Percentiles rank a stretch among this genome's conserved stretches.
These are phyloP conservation scores for Sporisorium reilianum DNA, from an alignment of 1,284 basidiomycete species.

Conservation along the genomic window DNA sequence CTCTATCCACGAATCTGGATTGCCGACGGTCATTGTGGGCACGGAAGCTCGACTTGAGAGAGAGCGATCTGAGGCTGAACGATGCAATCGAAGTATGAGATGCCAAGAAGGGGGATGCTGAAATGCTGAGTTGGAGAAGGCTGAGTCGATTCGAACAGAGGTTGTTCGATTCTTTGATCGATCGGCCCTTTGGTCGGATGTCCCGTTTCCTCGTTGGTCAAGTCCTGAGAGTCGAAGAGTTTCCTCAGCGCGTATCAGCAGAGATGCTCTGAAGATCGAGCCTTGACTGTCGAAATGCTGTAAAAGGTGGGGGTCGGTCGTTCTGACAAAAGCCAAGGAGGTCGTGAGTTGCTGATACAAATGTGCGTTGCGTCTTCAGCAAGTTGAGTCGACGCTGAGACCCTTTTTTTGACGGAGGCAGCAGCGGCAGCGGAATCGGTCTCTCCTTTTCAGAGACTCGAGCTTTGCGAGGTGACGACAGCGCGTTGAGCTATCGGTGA, in stretches of 20 bases:
- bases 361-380: neutral
- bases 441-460: too few species aligned
- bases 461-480: conserved; percentile 5
- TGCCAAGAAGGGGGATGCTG: neutral
- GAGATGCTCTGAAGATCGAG: neutral
- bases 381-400: conserved; percentile 24
- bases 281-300: neutral
- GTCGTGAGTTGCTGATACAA: too few species aligned
- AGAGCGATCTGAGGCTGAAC: neutral
- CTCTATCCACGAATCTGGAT: conserved; percentile 65
- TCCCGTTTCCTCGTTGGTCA: neutral
- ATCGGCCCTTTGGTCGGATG: conserved; percentile 2
- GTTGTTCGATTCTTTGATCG: neutral
- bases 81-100: neutral
- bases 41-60: conserved; percentile 1
- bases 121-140: neutral
- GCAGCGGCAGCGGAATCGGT: conserved; percentile 8
- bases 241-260: neutral
- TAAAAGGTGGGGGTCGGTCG: neutral
- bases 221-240: neutral
- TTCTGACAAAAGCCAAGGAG: too few species aligned
- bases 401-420: conserved; percentile 27
- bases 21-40: conserved; percentile 46
- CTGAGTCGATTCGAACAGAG: neutral
- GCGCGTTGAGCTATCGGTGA: conserved; percentile 5